phyloP scores from a whole-genome alignment of 441 rosid genomes.

The Hura crepitans region DNA sequence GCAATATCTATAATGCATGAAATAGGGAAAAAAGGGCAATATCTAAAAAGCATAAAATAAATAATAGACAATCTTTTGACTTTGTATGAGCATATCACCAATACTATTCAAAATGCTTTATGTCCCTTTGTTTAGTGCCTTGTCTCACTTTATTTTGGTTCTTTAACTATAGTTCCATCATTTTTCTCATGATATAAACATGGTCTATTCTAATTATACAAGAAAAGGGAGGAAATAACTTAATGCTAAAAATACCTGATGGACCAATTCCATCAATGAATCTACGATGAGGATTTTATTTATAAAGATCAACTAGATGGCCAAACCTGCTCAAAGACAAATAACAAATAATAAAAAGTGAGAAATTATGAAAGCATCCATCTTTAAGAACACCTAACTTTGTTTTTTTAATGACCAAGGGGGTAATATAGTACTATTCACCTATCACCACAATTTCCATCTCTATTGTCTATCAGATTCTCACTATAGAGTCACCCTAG shows the following conservation, averaged over 20 bases:
- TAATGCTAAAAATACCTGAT: slow-evolving; percentile 54
- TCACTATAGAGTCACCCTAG: slow-evolving; percentile 96
- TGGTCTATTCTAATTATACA: slow-evolving; percentile 1
- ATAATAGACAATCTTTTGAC: slow-evolving; percentile 23
- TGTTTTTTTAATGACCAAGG: slow-evolving; percentile 6
- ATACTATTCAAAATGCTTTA: slow-evolving; percentile 14
- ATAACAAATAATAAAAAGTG: slow-evolving; percentile 5
- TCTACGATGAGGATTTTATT: slow-evolving; percentile 91
- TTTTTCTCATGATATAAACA: slow-evolving; percentile 21
- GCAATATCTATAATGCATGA: background rate
- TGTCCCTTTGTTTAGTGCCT: slow-evolving; percentile 29
- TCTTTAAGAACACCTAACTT: slow-evolving; percentile 7
- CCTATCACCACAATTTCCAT: slow-evolving; percentile 96
- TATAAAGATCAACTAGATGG: slow-evolving; percentile 77
- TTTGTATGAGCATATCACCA: slow-evolving; percentile 16
- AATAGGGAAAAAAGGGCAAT: background rate
- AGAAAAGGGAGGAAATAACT: background rate
- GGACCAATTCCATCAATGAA: slow-evolving; percentile 84
- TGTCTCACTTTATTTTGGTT: slow-evolving; percentile 28
- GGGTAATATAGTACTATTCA: slow-evolving; percentile 29
- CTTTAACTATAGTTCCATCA: slow-evolving; percentile 20
- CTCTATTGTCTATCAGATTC: slow-evolving; percentile 63
- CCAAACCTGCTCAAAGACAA: slow-evolving; percentile 54
- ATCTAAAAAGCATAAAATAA: background rate
- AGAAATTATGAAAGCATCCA: slow-evolving; percentile 11